Base-by-base conservation (phyloP, 768 basidiomycete genomes). In the Naganishia kalamii region DNA sequence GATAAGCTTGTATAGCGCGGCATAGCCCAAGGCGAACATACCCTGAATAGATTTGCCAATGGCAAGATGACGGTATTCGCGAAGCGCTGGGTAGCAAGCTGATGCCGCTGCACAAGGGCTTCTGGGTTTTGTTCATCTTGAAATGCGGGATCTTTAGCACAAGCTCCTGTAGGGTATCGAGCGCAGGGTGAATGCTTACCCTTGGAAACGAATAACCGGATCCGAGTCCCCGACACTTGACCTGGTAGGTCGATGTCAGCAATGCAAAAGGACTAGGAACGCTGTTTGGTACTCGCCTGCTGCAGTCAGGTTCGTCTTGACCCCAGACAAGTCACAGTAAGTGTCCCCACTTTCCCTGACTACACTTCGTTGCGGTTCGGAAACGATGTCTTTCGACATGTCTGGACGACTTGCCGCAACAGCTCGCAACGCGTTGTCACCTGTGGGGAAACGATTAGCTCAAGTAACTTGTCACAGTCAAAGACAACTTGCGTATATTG, bases 21-120 rank as follows among this genome's bases (percentile, higher is more conserved):
- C 12, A 17, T 47, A 17, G n/a, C n/a, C n/a, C n/a, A n/a, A n/a
- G n/a, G n/a, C n/a, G n/a, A n/a, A 69, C 75, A 30, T 43, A 77
- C 74, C 63, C 83, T 82, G 76, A 90, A 98, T 17, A 93, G 81
- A 32, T 81, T 75, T 4, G 85, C 82, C 21, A 97, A 81, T 0
- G 86, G 85, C 0, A 79, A 78, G 60, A 92, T 80, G 40, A 92
- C 79, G 1, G 71, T 67, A 59, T 85, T 80, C 25, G 90, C 84
- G 74, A 96, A 92, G 21, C 90, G 84, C 27, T 84, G 83, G 21
- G 90, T 79, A 0, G 82, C 74, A 4, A 40, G 27, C 40, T 32
- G 50, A 23, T 54, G 46, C 19, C n/a, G 35, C n/a, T 61, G 60
- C 21, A 37, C 49, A 12, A 64, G 4, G 19, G 41, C 35, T 13